Evolutionary conservation across 192 early-diverging fungal species (phyloP).

Genomic region (Backusella australiensis): DNA sequence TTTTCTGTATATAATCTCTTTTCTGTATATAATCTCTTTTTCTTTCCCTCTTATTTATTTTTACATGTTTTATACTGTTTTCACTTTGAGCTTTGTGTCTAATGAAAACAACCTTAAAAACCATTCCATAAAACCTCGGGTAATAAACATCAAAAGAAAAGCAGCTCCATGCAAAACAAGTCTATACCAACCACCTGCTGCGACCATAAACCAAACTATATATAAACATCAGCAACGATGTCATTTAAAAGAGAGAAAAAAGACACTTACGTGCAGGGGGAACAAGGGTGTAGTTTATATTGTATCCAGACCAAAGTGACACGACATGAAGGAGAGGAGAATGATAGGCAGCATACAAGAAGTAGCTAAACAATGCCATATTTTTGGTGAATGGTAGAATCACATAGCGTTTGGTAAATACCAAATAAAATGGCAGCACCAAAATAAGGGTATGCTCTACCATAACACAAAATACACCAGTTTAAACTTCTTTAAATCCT

Average conservation of each 20-base stretch:
- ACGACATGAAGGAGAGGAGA: constrained; percentile 39
- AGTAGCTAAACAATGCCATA: constrained; percentile 50
- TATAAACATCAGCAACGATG: neutral
- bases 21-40: neutral
- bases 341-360: constrained; percentile 53
- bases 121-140: constrained; percentile 15
- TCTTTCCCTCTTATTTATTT: neutral
- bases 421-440: constrained; percentile 45
- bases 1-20: neutral
- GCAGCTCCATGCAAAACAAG: constrained; percentile 23
- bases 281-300: constrained; percentile 53
- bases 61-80: neutral
- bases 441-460: constrained; percentile 46
- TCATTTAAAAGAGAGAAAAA: neutral
- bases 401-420: constrained; percentile 48
- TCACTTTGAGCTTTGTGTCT: neutral
- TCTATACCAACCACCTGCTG: constrained; percentile 29
- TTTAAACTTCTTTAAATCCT: constrained; percentile 13
- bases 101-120: neutral
- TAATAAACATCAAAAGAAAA: constrained; percentile 30
- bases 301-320: constrained; percentile 44
- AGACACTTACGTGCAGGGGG: constrained; percentile 45
- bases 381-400: constrained; percentile 43
- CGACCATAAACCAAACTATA: constrained; percentile 27
- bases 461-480: neutral